Evolutionary conservation across 2,329 filamentous ascomycete species (phyloP), one percentile per base, ranked within the genome.

Genomic region (Pyricularia sp.): DNA sequence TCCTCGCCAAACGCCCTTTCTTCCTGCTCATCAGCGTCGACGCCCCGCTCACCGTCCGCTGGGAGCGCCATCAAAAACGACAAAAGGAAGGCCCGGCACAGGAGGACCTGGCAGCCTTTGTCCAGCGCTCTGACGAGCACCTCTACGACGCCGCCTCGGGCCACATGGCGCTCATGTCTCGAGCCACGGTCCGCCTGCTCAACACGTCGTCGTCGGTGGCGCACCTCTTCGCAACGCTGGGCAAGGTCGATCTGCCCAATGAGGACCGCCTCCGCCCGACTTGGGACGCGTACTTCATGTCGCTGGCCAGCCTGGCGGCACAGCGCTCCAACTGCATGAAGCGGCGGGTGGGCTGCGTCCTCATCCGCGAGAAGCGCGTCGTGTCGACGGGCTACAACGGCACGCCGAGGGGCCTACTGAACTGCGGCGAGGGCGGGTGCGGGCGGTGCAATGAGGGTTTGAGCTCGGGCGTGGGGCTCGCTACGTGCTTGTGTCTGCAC

Each of bases 221-320:
- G 11, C 86, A 90, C 72, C 85, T 98, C 6, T 89, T 93, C 77
- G 82, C 85, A 3, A 90, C 91, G 10, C 86, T 99, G 1, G 84
- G 86, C 66, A 85, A 87, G 65, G 85, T 97, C 9, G 87, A 97
- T 77, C 86, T 99, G 30, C 85, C 90, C 1, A 89, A 95, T 75
- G 86, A 90, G 42, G 86, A 91, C 73, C 90, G 95, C 1, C 84
- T 99, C 50, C 88, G 95, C 1, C 95, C 95, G 0, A 90, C 88
- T 66, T 99, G 95, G 95, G 95, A 99, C 79, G 90, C 92, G 75
- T 99, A 99, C 81, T 99, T 99, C 77, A 99, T 99, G 95, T 88
- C 92, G 59, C 84, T 99, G n/a, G 94, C 95, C 5, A 93, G 92
- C 42, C 87, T 99, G 65, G 95, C 95, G 9, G 92, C 94, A 0